Evolutionary conservation across 2,329 filamentous ascomycete species (phyloP).

Genomic region (Colletotrichum viniferum): DNA sequence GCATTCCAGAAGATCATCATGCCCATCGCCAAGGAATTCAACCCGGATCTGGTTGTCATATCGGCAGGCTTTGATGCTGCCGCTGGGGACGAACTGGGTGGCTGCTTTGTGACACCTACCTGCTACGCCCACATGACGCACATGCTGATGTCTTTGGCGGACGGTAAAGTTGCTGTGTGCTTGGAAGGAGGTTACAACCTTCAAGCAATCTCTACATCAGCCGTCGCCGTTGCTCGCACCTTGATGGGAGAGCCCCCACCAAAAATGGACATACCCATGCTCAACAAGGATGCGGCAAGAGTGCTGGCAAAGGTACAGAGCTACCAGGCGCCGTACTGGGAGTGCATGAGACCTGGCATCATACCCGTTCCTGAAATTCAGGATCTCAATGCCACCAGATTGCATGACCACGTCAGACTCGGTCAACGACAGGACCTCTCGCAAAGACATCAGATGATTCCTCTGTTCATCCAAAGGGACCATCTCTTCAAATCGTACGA

Average conservation of each 20-base stretch:
- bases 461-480: conserved; percentile 79
- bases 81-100: conserved; percentile 88
- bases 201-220: conserved; percentile 88
- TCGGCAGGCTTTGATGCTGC: conserved; percentile 97
- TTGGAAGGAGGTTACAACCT: conserved; percentile 97
- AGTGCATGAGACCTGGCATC: conserved; percentile 78
- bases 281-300: conserved; percentile 61
- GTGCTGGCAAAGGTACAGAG: conserved; percentile 64
- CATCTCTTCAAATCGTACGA: conserved; percentile 78
- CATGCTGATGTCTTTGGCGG: conserved; percentile 95
- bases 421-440: conserved; percentile 77
- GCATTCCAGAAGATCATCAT: conserved; percentile 96
- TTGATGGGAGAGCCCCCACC: conserved; percentile 93
- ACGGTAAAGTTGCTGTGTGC: conserved; percentile 89
- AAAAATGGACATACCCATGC: conserved; percentile 58
- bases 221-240: conserved; percentile 87
- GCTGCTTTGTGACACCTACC: conserved; percentile 86
- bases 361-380: conserved; percentile 58
- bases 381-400: conserved; percentile 60
- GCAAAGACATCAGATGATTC: conserved; percentile 77
- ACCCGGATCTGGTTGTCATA: conserved; percentile 93
- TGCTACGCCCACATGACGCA: conserved; percentile 99
- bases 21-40: conserved; percentile 92
- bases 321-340: conserved; percentile 77
- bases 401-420: conserved; percentile 81